Base-by-base conservation (phyloP, 257 asterid species). In the Perilla frutescens region DNA sequence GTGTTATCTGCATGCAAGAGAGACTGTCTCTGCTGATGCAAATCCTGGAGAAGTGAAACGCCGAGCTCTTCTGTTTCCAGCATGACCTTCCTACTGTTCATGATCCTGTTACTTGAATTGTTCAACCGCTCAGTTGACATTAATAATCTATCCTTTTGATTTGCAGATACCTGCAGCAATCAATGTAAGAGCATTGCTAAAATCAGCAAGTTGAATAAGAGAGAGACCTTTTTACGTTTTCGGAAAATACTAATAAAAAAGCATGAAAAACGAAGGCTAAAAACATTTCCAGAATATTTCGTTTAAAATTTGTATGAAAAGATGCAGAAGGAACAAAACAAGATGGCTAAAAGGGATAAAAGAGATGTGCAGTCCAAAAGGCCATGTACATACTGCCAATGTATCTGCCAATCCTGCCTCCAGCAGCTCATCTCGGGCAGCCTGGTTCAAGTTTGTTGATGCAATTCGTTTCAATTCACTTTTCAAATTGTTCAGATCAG, bases 61-160 rank as follows among this genome's bases (percentile, higher is more conserved):
- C 96, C 96, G 37, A 92, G 96, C 77, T 92, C 98, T 84, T 92
- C 96, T 0, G 98, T 92, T 83, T 92, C 96, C 72, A 90, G 86
- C 92, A 92, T 90, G 73, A 88, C 86, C 82, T 79, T 89, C 76
- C 96, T 79, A 65, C 97, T 88, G 10, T 90, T 92, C 65, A 76
- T 84, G 72, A 92, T 88, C 84, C 90, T 81, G 80, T 86, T 87
- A 72, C 92, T 82, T 20, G 98, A 84, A 70, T 51, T 85, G 83
- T 90, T 84, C 75, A 90, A 63, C 79, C 70, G 80, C 66, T 78
- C 87, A 14, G 96, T 88, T 65, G 96, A 84, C 82, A 73, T 69
- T 45, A 81, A 32, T 66, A 91, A 72, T 79, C 96, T 87, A 74
- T 84, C 84, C 79, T 84, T 88, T 78, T 91, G 96, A 79, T 87